Percentiles rank a stretch among this genome's conserved stretches.
phyloP scores from a whole-genome alignment of 2,329 filamentous ascomycete genomes.

The Didymellaceae sp. region DNA sequence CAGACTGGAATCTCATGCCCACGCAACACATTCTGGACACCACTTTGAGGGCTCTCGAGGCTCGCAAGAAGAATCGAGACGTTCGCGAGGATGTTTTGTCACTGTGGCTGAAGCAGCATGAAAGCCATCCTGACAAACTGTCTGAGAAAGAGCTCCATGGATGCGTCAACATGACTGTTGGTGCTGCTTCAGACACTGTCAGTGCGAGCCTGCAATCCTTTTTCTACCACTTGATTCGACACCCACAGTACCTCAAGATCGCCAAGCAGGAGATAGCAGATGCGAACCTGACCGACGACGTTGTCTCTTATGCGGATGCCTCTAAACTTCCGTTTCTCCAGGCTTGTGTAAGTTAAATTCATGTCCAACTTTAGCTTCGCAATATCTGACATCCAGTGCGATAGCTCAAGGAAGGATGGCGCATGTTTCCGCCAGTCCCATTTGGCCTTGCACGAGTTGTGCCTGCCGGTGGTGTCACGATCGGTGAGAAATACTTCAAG shows the following conservation, averaged over 20 bases:
- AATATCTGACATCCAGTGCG: neutral
- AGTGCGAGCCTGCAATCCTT: slow-evolving; percentile 45
- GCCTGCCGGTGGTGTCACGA: slow-evolving; percentile 40
- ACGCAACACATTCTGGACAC: slow-evolving; percentile 51
- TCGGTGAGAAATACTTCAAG: slow-evolving; percentile 18
- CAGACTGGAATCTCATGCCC: slow-evolving; percentile 44
- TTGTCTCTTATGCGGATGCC: neutral
- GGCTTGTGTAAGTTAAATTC: neutral
- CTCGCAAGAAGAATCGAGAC: slow-evolving; percentile 42
- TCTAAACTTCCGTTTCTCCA: slow-evolving; percentile 13
- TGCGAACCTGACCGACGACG: neutral
- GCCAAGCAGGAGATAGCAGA: slow-evolving; percentile 21
- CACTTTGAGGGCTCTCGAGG: slow-evolving; percentile 38
- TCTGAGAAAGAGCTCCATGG: slow-evolving; percentile 45
- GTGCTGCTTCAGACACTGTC: slow-evolving; percentile 50
- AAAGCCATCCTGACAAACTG: slow-evolving; percentile 44
- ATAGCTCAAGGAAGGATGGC: slow-evolving; percentile 45
- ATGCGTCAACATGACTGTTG: slow-evolving; percentile 46
- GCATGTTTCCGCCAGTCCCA: slow-evolving; percentile 41
- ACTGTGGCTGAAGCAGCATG: slow-evolving; percentile 45
- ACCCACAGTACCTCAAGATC: slow-evolving; percentile 15
- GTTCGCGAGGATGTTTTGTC: slow-evolving; percentile 47
- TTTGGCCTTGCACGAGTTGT: slow-evolving; percentile 41
- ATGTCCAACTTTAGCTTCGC: no score
- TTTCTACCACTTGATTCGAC: slow-evolving; percentile 46